Evolutionary conservation across 1,139 yeast species (phyloP).

Genomic region (Meyerozyma guilliermondii): DNA sequence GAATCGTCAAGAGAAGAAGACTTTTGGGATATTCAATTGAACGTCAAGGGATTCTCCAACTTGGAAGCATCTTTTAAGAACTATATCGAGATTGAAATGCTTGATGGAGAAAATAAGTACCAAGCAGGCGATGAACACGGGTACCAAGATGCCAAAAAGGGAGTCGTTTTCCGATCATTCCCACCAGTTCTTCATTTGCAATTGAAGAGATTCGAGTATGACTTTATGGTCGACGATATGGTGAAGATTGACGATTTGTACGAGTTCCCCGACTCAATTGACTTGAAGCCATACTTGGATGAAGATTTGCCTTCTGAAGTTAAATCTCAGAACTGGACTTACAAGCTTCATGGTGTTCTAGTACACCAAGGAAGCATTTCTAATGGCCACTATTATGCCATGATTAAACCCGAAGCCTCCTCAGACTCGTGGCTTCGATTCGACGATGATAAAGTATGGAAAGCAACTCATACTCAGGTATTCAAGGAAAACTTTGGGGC

Average conservation of each 20-base stretch:
- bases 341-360: conserved; percentile 84
- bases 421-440: conserved; percentile 80
- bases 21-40: conserved; percentile 96
- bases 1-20: conserved; percentile 92
- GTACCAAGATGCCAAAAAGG: conserved; percentile 93
- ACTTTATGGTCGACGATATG: conserved; percentile 82
- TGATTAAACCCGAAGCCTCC: conserved; percentile 69
- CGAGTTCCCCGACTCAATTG: conserved; percentile 83
- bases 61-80: conserved; percentile 75
- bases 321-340: conserved; percentile 61
- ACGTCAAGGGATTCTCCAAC: conserved; percentile 77
- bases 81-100: conserved; percentile 81
- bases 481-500: conserved; percentile 93
- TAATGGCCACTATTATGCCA: conserved; percentile 93
- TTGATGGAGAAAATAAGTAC: conserved; percentile 93
- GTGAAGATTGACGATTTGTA: conserved; percentile 90
- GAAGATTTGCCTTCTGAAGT: conserved; percentile 43
- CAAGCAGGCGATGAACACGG: conserved; percentile 85
- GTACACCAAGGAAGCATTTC: conserved; percentile 96
- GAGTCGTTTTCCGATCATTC: conserved; percentile 84
- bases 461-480: conserved; percentile 77
- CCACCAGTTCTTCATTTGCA: conserved; percentile 94
- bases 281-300: conserved; percentile 74
- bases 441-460: conserved; percentile 93
- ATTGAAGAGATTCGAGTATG: conserved; percentile 90